Base-by-base conservation (phyloP, 495 filamentous ascomycete species). In the Penicillium nucicola region DNA sequence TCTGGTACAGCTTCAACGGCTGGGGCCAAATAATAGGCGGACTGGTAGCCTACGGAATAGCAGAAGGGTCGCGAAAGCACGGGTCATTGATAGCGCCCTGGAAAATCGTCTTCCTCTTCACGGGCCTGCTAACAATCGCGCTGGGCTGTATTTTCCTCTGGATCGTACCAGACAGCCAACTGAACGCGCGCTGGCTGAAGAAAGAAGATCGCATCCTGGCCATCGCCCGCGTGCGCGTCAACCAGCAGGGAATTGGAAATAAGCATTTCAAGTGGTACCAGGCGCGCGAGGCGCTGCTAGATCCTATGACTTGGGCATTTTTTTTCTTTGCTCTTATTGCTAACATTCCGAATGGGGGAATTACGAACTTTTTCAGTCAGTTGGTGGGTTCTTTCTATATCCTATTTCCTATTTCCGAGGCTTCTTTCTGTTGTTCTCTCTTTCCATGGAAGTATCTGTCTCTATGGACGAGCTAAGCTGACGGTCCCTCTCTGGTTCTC, bases 351-450 rank as follows among this genome's bases (percentile, higher is more conserved):
- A 85, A 86, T 53, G 82, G 84, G 15, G 86, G 85, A 8, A 76
- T 90, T 38, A 78, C 70, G 25, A 89, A 88, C 50, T 90, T 88
- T 64, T 89, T 89, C 68, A 83, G 74, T 42, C 84, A 87, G 62
- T 33, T 75, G 63, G 71, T 75, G 42, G 30, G 65, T 63, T 20
- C 13, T 11, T 10, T 17, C 46, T n/a, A n/a, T n/a, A n/a, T 11
- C 7, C 18, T n/a, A 13, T 28, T 9, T 2, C 25, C 25, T 28
- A 6, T 9, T 28, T 28, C 25, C 10, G n/a, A n/a, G n/a, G 2
- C 25, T 8, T 28, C 2, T 28, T 28, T 28, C 2, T 9, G 5
- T 6, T 1, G 7, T 1, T 28, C 7, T 28, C n/a, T n/a, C n/a
- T n/a, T n/a, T n/a, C n/a, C n/a, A n/a, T n/a, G n/a, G n/a, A n/a